Conservation (phyloP, 768 basidiomycete genomes). For the Termitomyces sp. region DNA sequence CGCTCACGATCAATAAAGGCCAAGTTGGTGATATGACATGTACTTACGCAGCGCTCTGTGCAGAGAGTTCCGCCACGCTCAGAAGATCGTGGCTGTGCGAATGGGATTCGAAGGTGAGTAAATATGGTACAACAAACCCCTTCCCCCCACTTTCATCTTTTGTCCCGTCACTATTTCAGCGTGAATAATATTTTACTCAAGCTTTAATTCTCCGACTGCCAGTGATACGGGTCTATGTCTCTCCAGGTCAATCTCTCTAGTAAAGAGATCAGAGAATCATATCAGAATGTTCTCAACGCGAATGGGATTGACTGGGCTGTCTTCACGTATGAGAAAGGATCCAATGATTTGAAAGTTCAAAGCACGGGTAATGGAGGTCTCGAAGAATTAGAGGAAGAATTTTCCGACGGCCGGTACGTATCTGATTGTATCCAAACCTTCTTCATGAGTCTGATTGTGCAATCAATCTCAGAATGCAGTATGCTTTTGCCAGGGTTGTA, state of each 20-base stretch:
- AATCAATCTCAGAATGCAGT: conserved; percentile 70
- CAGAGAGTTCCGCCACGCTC: neutral
- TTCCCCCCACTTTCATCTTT: neutral
- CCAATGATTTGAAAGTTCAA: conserved; percentile 87
- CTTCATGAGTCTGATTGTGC: conserved; percentile 14
- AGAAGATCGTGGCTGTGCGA: conserved; percentile 1
- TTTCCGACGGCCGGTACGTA: conserved; percentile 84
- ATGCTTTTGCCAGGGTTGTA: conserved; percentile 82
- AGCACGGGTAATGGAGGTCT: conserved; percentile 83
- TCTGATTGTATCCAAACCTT: conserved; percentile 2
- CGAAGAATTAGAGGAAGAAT: conserved; percentile 91
- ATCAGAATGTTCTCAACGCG: conserved; percentile 69
- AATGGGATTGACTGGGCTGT: conserved; percentile 73
- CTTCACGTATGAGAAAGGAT: conserved; percentile 76
- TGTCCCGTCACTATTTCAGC: conserved; percentile 11
- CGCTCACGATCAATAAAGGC: neutral
- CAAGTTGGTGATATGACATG: neutral
- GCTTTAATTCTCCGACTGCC: neutral
- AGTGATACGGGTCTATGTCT: conserved; percentile 48
- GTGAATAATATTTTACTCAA: neutral
- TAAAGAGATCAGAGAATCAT: conserved; percentile 68
- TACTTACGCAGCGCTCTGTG: neutral
- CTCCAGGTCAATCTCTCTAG: conserved; percentile 77
- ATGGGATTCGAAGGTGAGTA: neutral
- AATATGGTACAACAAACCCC: conserved; percentile 9